phyloP scores from a whole-genome alignment of 345 rosid species.

The Euphorbia lathyris region DNA sequence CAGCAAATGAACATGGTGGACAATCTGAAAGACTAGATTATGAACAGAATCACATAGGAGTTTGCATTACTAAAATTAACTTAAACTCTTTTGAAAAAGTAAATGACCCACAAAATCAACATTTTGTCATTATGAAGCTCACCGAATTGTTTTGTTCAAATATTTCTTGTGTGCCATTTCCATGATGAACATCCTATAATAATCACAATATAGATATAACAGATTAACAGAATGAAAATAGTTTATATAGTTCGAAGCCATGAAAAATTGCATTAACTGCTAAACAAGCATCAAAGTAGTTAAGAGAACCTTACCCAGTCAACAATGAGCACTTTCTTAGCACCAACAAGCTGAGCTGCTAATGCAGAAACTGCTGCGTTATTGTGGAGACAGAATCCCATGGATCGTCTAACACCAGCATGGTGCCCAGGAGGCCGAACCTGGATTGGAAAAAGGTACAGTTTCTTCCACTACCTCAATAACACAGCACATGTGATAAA shows the following conservation, averaged over 20 bases:
- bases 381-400: conserved; percentile 99
- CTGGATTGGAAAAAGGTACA: conserved; percentile 35
- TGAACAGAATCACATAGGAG: conserved; percentile 7
- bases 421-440: conserved; percentile 99
- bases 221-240: not conserved
- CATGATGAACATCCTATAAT: conserved; percentile 97
- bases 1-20: conserved; percentile 7
- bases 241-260: not conserved
- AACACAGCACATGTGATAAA: not conserved
- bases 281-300: conserved; percentile 21
- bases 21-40: conserved; percentile 7
- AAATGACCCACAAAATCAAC: conserved; percentile 7
- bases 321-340: conserved; percentile 84
- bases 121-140: conserved; percentile 32
- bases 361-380: conserved; percentile 97
- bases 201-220: conserved; percentile 5
- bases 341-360: conserved; percentile 90
- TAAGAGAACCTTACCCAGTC: conserved; percentile 70
- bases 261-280: not conserved
- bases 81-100: not conserved
- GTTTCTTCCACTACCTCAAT: not conserved
- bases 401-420: conserved; percentile 87
- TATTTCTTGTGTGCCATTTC: conserved; percentile 97
- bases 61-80: not conserved
- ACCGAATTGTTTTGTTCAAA: conserved; percentile 84